Evolutionary conservation across 2,329 filamentous ascomycete genomes (phyloP).

Genomic region (Lasiodiplodia citricola): DNA sequence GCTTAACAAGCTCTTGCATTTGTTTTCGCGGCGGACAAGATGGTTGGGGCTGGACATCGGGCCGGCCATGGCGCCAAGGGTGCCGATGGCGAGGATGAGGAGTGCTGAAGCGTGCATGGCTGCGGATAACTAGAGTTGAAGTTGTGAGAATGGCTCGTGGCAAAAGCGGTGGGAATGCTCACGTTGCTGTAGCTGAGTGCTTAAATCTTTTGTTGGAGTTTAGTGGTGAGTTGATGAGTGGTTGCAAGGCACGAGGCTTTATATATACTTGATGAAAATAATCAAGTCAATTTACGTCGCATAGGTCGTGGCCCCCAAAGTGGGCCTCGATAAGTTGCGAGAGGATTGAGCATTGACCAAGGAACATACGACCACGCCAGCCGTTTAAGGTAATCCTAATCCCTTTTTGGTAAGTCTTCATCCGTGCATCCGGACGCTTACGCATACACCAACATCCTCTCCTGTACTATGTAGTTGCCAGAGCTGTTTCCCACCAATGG

Average conservation of each 20-base stretch:
- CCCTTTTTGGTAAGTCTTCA: no score
- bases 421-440: no score
- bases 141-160: neutral
- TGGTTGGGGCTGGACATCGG: neutral
- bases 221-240: neutral
- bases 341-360: no score
- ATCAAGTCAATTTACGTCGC: no score
- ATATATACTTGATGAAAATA: neutral
- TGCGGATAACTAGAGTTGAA: neutral
- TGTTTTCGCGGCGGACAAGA: neutral
- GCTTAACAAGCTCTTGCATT: neutral
- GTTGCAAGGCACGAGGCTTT: neutral
- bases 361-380: no score
- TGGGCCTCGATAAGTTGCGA: no score
- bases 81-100: neutral
- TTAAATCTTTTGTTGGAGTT: neutral
- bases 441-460: no score
- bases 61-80: neutral
- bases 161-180: neutral
- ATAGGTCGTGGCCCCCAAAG: no score
- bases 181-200: neutral
- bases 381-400: no score
- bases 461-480: no score
- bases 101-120: neutral
- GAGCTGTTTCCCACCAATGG: no score